A percentile compares a stretch with the other conserved stretches of the same genome.
These are phyloP conservation scores for Nemania serpens DNA, from an alignment of 2,329 filamentous ascomycete species.

Conservation along the genomic window DNA sequence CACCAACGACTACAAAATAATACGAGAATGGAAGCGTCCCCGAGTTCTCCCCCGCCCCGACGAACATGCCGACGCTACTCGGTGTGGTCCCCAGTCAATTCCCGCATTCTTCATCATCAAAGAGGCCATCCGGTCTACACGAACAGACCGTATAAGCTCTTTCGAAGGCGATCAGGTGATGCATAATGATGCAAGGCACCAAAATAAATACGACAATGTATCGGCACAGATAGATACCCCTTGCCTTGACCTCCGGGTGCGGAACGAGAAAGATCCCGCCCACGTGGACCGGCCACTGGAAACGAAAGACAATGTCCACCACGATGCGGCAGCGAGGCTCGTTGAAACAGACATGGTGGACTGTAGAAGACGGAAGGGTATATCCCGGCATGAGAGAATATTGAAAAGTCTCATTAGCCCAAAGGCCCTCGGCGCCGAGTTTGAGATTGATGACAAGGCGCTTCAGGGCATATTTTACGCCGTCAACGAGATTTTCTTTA, in stretches of 20 bases:
- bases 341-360: constrained; percentile 54
- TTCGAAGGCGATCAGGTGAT: constrained; percentile 37
- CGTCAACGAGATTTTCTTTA: constrained; percentile 67
- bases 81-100: constrained; percentile 25
- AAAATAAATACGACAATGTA: constrained; percentile 24
- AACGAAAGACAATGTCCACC: constrained; percentile 50
- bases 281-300: constrained; percentile 43
- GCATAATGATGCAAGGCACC: constrained; percentile 30
- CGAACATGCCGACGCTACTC: constrained; percentile 23
- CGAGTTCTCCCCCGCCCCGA: constrained; percentile 30
- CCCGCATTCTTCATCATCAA: constrained; percentile 44
- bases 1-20: constrained; percentile 43
- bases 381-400: constrained; percentile 61
- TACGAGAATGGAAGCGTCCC: constrained; percentile 43
- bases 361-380: constrained; percentile 50
- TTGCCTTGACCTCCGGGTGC: constrained; percentile 27
- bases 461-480: constrained; percentile 63
- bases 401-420: constrained; percentile 62
- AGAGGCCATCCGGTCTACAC: constrained; percentile 30
- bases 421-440: constrained; percentile 51
- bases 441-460: constrained; percentile 61
- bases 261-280: constrained; percentile 20
- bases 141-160: constrained; percentile 30
- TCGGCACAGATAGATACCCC: constrained; percentile 16
- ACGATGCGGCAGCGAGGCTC: constrained; percentile 54